Conservation (phyloP, 2,329 filamentous ascomycete species). For the Colletotrichum brevisporum region DNA sequence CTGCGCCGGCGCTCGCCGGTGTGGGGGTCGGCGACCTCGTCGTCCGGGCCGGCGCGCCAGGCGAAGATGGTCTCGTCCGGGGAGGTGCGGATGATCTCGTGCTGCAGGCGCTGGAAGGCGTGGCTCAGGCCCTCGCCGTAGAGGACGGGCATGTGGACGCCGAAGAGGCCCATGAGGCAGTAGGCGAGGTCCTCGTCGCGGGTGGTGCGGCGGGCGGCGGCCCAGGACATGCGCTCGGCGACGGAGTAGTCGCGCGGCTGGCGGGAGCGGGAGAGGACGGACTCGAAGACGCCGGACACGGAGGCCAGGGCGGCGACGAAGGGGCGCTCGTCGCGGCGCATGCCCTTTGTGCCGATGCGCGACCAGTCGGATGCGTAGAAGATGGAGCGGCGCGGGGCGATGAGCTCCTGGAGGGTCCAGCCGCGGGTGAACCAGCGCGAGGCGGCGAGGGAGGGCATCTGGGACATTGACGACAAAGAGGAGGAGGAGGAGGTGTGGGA, state of each 20-base stretch:
- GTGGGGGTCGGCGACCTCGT: constrained; percentile 9
- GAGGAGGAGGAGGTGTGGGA: neutral
- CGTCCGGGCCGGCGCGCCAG: constrained; percentile 23
- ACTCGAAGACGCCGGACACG: constrained; percentile 36
- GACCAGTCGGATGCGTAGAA: constrained; percentile 46
- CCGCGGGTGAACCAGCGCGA: constrained; percentile 39
- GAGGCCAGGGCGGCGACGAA: constrained; percentile 24
- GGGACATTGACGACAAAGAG: constrained; percentile 6
- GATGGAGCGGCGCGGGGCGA: constrained; percentile 43
- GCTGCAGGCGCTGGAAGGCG: constrained; percentile 45
- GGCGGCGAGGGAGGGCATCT: constrained; percentile 17
- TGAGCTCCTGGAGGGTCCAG: constrained; percentile 43
- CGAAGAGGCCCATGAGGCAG: constrained; percentile 48
- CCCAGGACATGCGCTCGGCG: constrained; percentile 50
- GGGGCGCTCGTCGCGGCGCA: constrained; percentile 18
- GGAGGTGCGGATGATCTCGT: constrained; percentile 33
- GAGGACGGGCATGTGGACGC: constrained; percentile 46
- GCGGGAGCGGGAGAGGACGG: constrained; percentile 20
- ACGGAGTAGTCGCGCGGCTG: constrained; percentile 43
- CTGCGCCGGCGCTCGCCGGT: constrained; percentile 23
- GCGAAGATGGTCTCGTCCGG: constrained; percentile 39
- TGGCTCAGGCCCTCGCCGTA: constrained; percentile 47
- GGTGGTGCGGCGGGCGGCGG: constrained; percentile 44
- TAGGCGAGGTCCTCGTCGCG: constrained; percentile 47
- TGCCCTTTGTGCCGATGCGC: constrained; percentile 33